Evolutionary conservation across 169 alveolate species (phyloP).

Genomic region (Ichthyophthirius multifiliis): DNA sequence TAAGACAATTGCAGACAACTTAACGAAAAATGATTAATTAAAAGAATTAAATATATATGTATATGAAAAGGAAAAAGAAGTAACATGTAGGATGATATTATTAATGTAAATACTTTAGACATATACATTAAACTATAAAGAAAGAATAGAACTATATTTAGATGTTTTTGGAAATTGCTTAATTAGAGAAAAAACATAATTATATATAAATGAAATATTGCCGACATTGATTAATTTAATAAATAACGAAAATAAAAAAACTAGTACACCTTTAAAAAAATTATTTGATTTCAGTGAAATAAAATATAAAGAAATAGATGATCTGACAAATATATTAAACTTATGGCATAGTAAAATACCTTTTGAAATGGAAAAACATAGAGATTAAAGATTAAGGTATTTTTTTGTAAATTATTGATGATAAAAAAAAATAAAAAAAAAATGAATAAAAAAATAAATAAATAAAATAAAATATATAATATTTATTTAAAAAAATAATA

Average conservation of each 20-base stretch:
- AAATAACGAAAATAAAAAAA: constrained; percentile 19
- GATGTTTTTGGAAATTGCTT: constrained; percentile 41
- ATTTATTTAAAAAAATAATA: too few relatives aligned
- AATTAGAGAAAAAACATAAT: constrained; percentile 24
- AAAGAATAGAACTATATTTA: constrained; percentile 36
- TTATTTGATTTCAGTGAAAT: constrained; percentile 26
- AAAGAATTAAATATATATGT: constrained; percentile 25
- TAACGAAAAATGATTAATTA: not conserved
- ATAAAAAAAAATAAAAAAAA: too few relatives aligned
- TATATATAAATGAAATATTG: constrained; percentile 13
- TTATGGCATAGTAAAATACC: constrained; percentile 28
- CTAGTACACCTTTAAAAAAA: constrained; percentile 20
- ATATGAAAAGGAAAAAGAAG: constrained; percentile 37
- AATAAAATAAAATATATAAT: too few relatives aligned
- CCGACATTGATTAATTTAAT: constrained; percentile 23
- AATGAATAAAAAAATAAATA: too few relatives aligned
- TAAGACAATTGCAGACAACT: constrained; percentile 28
- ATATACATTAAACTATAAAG: constrained; percentile 18
- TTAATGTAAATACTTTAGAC: constrained; percentile 16
- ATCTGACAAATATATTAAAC: constrained; percentile 24
- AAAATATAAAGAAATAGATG: constrained; percentile 42
- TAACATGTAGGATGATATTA: constrained; percentile 21
- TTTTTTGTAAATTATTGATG: not conserved
- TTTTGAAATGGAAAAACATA: constrained; percentile 27
- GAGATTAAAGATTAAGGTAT: constrained; percentile 33